Evolutionary conservation across 2,329 filamentous ascomycete species (phyloP).

Genomic region (Trichoderma harzianum): DNA sequence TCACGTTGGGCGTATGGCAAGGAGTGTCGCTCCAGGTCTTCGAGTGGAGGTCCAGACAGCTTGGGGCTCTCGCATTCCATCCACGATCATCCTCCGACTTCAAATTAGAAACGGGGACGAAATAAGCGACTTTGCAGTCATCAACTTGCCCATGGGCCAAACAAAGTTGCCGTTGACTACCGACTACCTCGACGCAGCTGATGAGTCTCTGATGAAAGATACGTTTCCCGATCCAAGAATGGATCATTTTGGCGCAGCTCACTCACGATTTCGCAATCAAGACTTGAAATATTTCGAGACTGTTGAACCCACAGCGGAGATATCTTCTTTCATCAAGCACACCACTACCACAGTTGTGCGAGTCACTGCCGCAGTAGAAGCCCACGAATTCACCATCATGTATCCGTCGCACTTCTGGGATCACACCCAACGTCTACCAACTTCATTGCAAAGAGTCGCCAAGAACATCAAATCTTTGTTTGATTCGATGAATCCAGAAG

Average conservation of each 20-base stretch:
- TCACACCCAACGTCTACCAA: background rate
- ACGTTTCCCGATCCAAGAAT: background rate
- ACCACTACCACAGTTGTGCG: background rate
- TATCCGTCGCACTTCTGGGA: background rate
- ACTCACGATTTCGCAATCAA: background rate
- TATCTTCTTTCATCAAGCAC: background rate
- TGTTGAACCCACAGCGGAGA: background rate
- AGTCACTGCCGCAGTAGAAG: background rate
- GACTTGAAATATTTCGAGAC: background rate
- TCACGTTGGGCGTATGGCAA: background rate
- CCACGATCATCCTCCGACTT: background rate
- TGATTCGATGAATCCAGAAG: background rate
- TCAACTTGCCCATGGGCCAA: background rate
- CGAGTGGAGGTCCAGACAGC: background rate
- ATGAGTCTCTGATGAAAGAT: background rate
- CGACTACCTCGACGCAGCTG: background rate
- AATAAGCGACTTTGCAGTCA: background rate
- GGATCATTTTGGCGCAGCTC: background rate
- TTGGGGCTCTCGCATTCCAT: background rate
- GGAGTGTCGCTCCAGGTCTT: background rate
- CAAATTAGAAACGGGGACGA: background rate
- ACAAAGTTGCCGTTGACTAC: background rate
- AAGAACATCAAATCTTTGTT: background rate
- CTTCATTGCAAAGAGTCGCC: background rate
- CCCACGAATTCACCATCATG: background rate